Conservation (phyloP, 192 early-diverging fungal species). For the Backusella circina region DNA sequence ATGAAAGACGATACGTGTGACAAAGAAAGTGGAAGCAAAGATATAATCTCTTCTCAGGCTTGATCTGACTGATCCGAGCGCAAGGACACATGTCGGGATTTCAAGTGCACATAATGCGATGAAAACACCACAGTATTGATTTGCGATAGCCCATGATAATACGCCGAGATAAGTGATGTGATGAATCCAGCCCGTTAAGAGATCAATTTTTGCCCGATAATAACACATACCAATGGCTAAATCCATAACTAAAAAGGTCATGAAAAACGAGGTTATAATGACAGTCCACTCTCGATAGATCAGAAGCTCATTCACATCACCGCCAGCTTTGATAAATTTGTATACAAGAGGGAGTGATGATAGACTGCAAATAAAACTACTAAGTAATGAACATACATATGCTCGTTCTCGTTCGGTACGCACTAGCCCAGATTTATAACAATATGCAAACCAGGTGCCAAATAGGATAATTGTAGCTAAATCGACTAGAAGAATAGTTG, state of each 20-base stretch:
- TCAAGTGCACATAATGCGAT: slow-evolving; percentile 54
- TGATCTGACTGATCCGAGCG: slow-evolving; percentile 46
- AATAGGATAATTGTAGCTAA: neutral
- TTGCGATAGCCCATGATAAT: slow-evolving; percentile 24
- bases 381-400: slow-evolving; percentile 26
- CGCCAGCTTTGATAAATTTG: neutral
- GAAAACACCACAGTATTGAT: slow-evolving; percentile 30
- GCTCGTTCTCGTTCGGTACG: slow-evolving; percentile 14
- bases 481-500: neutral
- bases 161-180: slow-evolving; percentile 52
- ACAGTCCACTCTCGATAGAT: slow-evolving; percentile 30
- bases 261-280: slow-evolving; percentile 45
- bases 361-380: slow-evolving; percentile 20
- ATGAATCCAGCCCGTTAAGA: slow-evolving; percentile 60
- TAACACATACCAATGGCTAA: slow-evolving; percentile 47
- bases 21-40: slow-evolving; percentile 51
- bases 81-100: slow-evolving; percentile 54
- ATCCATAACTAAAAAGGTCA: slow-evolving; percentile 53
- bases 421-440: neutral
- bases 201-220: slow-evolving; percentile 51
- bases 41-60: slow-evolving; percentile 45
- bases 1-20: slow-evolving; percentile 56
- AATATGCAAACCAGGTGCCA: neutral
- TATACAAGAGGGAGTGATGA: slow-evolving; percentile 20
- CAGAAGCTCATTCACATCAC: slow-evolving; percentile 8